Evolutionary conservation across 2,329 filamentous ascomycete species (phyloP).

Genomic region (Arthrobotrys sphaeroides): DNA sequence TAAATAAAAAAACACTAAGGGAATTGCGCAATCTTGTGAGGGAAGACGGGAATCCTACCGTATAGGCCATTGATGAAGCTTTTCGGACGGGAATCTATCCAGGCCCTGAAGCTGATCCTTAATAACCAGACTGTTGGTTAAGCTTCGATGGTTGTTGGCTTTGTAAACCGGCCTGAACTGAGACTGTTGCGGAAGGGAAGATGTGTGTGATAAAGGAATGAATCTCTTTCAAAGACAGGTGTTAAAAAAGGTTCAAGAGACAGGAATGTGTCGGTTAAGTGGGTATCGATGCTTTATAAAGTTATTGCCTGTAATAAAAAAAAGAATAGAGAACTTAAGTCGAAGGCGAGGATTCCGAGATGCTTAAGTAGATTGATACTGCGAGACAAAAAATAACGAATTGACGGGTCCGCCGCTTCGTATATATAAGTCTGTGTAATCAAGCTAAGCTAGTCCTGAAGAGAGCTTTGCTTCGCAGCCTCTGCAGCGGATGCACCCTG

Average conservation of each 20-base stretch:
- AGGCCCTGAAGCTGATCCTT: constrained; percentile 49
- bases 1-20: constrained; percentile 19
- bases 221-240: constrained; percentile 32
- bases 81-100: constrained; percentile 50
- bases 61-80: constrained; percentile 53
- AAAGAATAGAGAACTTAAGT: constrained; percentile 32
- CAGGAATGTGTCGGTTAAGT: constrained; percentile 22
- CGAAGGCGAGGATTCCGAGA: constrained; percentile 42
- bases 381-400: constrained; percentile 31
- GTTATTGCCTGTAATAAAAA: constrained; percentile 20
- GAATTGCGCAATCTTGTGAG: constrained; percentile 45
- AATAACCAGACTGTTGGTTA: constrained; percentile 37
- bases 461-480: constrained; percentile 19
- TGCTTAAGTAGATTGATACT: constrained; percentile 46
- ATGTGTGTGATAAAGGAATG: neutral
- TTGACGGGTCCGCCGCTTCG: constrained; percentile 38
- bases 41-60: constrained; percentile 49
- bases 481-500: constrained; percentile 23
- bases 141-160: constrained; percentile 26
- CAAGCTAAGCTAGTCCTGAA: constrained; percentile 31
- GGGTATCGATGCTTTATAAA: constrained; percentile 50
- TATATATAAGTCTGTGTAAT: constrained; percentile 48
- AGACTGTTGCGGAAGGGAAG: constrained; percentile 42
- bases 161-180: constrained; percentile 37
- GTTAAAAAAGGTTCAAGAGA: constrained; percentile 19